Evolutionary conservation across 2,329 filamentous ascomycete genomes (phyloP), one percentile per base, ranked within the genome.

Genomic region (Aspergillus neoniger): DNA sequence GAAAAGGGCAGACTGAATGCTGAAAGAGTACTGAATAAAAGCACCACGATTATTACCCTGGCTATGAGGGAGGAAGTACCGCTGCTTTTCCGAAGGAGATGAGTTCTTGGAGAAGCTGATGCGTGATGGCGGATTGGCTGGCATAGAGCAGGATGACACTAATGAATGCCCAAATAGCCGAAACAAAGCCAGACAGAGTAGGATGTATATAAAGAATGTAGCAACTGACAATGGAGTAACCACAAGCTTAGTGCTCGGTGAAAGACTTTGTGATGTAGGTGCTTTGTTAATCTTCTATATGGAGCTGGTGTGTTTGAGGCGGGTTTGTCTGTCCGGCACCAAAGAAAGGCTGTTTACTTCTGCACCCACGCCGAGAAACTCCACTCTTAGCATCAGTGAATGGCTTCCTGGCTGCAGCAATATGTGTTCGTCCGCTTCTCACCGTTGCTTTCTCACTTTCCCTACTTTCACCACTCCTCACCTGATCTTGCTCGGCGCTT

Each of bases 51-150:
- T 12, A 8, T 68, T 38, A 65, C 65, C 12, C 41, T 68, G 58
- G 62, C 44, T 4, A 66, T 67, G 65, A 57, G 36, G 21, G 60
- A 65, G 38, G 55, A 60, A 53, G 55, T 68, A 10, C 65, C 63
- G 4, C 47, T 68, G 43, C n/a, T 41, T 51, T 63, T 68, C 58
- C 52, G 30, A 8, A 62, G 47, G 56, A 39, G 60, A 41, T 59
- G 49, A 44, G 19, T 44, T 12, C 7, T 10, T 14, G 41, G 19
- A 23, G 17, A 23, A 21, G 19, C 6, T 44, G 17, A 23, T 19
- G 10, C 41, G 9, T 21, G 10, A 36, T 44, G 19, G 41, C 3
- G 41, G 47, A 8, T n/a, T 30, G 44, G 23, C 44, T 30, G 44
- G 44, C 41, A 44, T 21, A 44, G 14, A 12, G 21, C 41, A 44